Evolutionary conservation across 441 rosid genomes (phyloP).

Genomic region (Syzygium malaccense): DNA sequence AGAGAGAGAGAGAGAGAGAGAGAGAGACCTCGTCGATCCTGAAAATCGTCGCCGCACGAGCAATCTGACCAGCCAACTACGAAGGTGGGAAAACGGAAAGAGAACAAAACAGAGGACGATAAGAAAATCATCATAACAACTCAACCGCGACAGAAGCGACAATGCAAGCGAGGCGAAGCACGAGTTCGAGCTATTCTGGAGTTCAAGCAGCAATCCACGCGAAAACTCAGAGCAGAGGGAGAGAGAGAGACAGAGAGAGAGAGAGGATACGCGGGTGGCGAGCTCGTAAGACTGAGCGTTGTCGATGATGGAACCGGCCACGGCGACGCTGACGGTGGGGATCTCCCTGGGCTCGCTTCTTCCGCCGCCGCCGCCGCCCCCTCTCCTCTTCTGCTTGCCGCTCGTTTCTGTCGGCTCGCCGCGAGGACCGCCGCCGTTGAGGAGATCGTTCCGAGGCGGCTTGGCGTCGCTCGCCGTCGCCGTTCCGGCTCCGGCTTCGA

Average conservation of each 20-base stretch:
- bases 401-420: background rate
- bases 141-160: background rate
- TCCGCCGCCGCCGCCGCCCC: background rate
- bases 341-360: constrained; percentile 15
- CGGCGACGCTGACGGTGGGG: constrained; percentile 73
- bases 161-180: background rate
- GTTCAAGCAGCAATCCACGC: background rate
- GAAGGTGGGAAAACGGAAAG: background rate
- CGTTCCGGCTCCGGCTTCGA: background rate
- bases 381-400: constrained; percentile 19
- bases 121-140: background rate
- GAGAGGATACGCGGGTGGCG: constrained; percentile 70
- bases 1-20: background rate
- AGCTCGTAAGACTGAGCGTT: constrained; percentile 95
- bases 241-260: background rate
- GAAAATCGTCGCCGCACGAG: constrained; percentile 88
- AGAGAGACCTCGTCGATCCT: constrained; percentile 70
- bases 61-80: constrained; percentile 91
- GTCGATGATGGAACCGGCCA: constrained; percentile 90
- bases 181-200: background rate
- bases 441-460: background rate
- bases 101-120: background rate
- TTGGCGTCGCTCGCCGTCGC: background rate
- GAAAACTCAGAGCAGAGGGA: background rate
- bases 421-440: constrained; percentile 17